phyloP scores from a whole-genome alignment of 106 monocot species.

The Phalaenopsis equestris region DNA sequence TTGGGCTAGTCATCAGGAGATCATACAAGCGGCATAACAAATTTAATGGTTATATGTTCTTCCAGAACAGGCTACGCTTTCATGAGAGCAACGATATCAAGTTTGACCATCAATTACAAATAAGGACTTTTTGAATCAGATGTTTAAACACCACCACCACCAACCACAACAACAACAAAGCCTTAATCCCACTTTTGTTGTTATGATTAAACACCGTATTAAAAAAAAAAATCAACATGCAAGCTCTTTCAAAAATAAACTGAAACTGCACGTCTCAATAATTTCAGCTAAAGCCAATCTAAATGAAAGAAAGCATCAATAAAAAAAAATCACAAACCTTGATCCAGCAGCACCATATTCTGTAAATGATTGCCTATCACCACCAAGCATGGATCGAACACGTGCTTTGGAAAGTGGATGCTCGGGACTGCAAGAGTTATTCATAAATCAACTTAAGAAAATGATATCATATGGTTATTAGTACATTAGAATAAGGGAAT shows the following conservation, averaged over 20 bases:
- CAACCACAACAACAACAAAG: too few species aligned
- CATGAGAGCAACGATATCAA: too few species aligned
- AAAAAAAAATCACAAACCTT: conserved; percentile 38
- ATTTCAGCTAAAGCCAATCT: background rate
- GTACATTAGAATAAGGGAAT: background rate
- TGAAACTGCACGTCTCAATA: background rate
- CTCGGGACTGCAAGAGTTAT: conserved; percentile 68
- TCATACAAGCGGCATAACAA: too few species aligned
- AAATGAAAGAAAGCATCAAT: background rate
- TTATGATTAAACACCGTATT: too few species aligned
- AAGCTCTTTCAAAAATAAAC: background rate
- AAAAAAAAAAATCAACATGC: background rate
- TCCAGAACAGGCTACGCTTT: too few species aligned
- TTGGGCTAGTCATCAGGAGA: too few species aligned
- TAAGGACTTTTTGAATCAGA: background rate
- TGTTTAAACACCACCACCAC: background rate
- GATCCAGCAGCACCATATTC: conserved; percentile 60
- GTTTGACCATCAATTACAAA: too few species aligned
- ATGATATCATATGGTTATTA: background rate
- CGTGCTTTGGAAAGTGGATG: conserved; percentile 65
- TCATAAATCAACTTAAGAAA: background rate
- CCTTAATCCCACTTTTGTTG: too few species aligned
- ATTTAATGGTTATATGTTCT: too few species aligned
- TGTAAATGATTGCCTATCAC: conserved; percentile 60
- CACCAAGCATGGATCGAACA: conserved; percentile 65